Percentiles rank a stretch among this genome's conserved stretches.
Evolutionary conservation across 192 early-diverging fungal species (phyloP).

Genomic region (Gaertneriomyces sp.): DNA sequence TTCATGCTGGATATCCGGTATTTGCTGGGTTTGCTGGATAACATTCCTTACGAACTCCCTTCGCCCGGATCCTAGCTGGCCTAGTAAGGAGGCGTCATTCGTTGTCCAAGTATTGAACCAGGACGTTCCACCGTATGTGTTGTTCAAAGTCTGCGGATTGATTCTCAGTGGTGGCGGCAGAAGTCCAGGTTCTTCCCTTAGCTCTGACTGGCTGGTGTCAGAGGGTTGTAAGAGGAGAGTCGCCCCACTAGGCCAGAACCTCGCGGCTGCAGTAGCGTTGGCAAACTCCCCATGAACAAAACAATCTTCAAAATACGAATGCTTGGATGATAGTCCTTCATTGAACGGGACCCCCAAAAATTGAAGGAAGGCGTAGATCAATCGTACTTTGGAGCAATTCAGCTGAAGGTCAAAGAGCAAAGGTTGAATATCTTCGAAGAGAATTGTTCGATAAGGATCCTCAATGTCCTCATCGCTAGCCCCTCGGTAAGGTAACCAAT

Average conservation of each 20-base stretch:
- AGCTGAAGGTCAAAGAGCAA: slow-evolving; percentile 33
- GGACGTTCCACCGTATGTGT: background rate
- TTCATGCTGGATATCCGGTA: background rate
- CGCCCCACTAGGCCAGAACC: slow-evolving; percentile 26
- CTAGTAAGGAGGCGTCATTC: slow-evolving; percentile 8
- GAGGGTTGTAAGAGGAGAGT: background rate
- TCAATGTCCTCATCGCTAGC: slow-evolving; percentile 17
- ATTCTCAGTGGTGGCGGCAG: slow-evolving; percentile 5
- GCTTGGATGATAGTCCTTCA: slow-evolving; percentile 29
- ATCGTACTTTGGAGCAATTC: slow-evolving; percentile 6
- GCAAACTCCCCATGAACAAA: slow-evolving; percentile 28
- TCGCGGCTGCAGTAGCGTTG: background rate
- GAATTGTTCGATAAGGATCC: slow-evolving; percentile 38
- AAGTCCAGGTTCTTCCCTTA: no score
- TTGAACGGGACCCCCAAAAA: slow-evolving; percentile 31
- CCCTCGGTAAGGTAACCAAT: slow-evolving; percentile 32
- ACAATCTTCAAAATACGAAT: slow-evolving; percentile 12
- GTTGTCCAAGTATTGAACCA: slow-evolving; percentile 8
- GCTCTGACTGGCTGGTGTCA: no score
- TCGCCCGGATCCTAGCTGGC: slow-evolving; percentile 9
- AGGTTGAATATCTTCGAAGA: slow-evolving; percentile 36
- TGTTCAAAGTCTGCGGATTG: slow-evolving; percentile 12
- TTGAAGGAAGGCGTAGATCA: slow-evolving; percentile 34
- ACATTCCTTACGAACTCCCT: slow-evolving; percentile 29
- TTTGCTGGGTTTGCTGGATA: slow-evolving; percentile 3